Conservation (phyloP, 106 monocot genomes). For the Dendrobium chrysotoxum region DNA sequence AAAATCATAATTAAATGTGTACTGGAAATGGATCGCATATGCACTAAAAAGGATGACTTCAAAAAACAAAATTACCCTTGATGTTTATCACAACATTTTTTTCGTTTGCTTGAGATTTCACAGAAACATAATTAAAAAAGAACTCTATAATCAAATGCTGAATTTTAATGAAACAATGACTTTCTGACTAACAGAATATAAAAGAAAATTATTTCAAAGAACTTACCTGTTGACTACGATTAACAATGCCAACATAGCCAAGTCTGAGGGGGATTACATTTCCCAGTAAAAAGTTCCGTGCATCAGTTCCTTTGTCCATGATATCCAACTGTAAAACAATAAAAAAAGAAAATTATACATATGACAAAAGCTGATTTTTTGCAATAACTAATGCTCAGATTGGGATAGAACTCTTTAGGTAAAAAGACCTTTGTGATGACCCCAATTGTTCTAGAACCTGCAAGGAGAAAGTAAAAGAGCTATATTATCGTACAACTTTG, state of each 20-base stretch:
- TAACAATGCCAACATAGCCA: constrained; percentile 21
- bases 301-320: constrained; percentile 41
- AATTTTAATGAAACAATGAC: no score
- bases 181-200: no score
- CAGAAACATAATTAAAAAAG: no score
- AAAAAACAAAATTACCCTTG: neutral
- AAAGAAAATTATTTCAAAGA: neutral
- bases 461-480: constrained; percentile 1
- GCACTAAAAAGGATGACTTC: neutral
- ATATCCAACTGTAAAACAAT: constrained; percentile 55
- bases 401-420: neutral
- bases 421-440: constrained; percentile 84
- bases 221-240: constrained; percentile 21
- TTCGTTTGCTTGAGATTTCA: no score
- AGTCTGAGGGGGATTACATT: constrained; percentile 21
- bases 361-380: neutral
- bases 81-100: neutral
- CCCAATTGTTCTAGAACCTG: constrained; percentile 65
- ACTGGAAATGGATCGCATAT: neutral
- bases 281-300: constrained; percentile 16
- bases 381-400: neutral
- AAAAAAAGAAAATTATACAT: no score
- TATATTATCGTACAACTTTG: neutral
- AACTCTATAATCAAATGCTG: no score
- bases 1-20: neutral